These are phyloP conservation scores for Colletotrichum sp. DNA, from an alignment of 2,329 filamentous ascomycete genomes.

Conservation along the genomic window DNA sequence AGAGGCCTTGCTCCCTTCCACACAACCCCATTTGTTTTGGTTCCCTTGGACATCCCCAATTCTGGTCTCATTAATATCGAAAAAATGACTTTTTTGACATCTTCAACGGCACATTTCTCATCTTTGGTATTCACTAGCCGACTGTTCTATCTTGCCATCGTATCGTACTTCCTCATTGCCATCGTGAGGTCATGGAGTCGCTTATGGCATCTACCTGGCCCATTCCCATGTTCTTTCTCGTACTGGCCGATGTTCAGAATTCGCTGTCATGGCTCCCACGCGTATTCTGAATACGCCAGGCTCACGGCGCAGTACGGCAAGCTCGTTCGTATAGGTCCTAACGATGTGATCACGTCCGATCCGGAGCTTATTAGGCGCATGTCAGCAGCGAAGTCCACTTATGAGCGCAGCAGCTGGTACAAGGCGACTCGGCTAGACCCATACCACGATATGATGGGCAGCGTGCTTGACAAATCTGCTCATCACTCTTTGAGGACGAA, in stretches of 20 bases:
- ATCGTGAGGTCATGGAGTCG: not conserved
- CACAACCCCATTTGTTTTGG: not conserved
- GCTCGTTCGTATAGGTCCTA: slow-evolving; percentile 47
- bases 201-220: not conserved
- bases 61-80: not conserved
- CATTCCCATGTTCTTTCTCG: not conserved
- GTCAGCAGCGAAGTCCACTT: slow-evolving; percentile 39
- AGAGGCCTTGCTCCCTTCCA: not conserved
- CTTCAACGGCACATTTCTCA: not conserved
- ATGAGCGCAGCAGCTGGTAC: slow-evolving; percentile 49
- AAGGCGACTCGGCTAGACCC: slow-evolving; percentile 56
- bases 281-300: not conserved
- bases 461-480: slow-evolving; percentile 20
- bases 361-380: slow-evolving; percentile 42
- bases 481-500: slow-evolving; percentile 21
- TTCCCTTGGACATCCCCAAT: not conserved
- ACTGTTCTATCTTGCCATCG: not conserved
- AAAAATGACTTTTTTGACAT: not conserved
- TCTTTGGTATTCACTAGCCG: not conserved
- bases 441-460: slow-evolving; percentile 26
- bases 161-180: not conserved
- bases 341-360: slow-evolving; percentile 44
- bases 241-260: slow-evolving; percentile 7
- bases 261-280: not conserved
- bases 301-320: not conserved